Evolutionary conservation across 768 basidiomycete genomes (phyloP), one percentile per base, ranked within the genome.

Genomic region (Sistotremastrum niveocremeum): DNA sequence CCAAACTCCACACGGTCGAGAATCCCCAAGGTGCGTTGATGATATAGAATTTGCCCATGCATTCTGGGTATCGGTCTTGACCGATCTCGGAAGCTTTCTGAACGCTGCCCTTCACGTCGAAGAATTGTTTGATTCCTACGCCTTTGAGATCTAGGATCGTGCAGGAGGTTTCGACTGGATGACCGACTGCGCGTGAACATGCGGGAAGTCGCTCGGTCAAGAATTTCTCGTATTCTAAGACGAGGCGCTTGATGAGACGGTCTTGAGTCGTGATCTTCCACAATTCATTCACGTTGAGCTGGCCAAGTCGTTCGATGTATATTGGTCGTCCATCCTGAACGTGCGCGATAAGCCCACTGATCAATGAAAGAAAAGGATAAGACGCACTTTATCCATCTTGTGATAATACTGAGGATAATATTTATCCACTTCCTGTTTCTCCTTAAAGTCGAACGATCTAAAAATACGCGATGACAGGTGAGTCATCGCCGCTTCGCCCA

Each of bases 41-140:
- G 73, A 98, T 91, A 72, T 87, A 99, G 70, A 99, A 97, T 60
- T 86, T 88, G 68, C 94, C 94, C 94, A 97, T 89, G 53, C 73
- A 78, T 62, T 94, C 88, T 1, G 90, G 87, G 63, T 91, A 98
- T 53, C 84, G 72, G 67, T 95, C 76, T 62, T 95, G 91, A 7
- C 88, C 87, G 62, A 99, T 81, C 30, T 61, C 58, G 0, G 83
- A 67, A 0, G 90, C 85, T 20, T 74, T 63, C 50, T 70, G 73
- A 38, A 98, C 84, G 69, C 90, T 94, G 65, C 87, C 84, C 67
- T 88, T 93, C 66, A 98, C 91, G 57, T 75, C 76, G 63, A 82
- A 91, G 60, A 97, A 98, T 59, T 77, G 78, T 51, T 73, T 63
- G 50, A 98, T 59, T 7, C 69, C 68, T 34, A 71, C 72, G 53